These are phyloP conservation scores for Clonostachys solani DNA, from an alignment of 2,329 filamentous ascomycete genomes.

Conservation along the genomic window DNA sequence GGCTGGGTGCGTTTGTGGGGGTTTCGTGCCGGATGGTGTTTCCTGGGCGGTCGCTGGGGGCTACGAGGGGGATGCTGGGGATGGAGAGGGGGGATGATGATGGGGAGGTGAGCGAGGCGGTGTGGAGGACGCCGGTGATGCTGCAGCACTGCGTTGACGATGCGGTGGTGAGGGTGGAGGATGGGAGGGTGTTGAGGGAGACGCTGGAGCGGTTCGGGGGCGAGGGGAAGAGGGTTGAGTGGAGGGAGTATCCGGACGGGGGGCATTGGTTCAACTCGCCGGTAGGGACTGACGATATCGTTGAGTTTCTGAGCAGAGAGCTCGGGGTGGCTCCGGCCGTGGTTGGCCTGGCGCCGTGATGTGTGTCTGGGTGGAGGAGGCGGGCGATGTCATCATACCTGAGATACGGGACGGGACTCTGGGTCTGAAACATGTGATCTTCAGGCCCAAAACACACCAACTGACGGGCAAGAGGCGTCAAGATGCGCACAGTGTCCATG, in stretches of 20 bases:
- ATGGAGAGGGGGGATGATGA: background rate
- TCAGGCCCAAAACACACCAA: too few species aligned
- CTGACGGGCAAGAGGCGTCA: too few species aligned
- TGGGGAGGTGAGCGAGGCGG: conserved; percentile 8
- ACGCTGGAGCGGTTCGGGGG: conserved; percentile 28
- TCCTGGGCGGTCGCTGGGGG: conserved; percentile 16
- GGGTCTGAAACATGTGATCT: too few species aligned
- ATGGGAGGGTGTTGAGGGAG: conserved; percentile 27
- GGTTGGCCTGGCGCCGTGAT: too few species aligned
- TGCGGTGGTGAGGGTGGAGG: conserved; percentile 27
- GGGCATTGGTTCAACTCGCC: conserved; percentile 40
- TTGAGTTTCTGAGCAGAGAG: conserved; percentile 19
- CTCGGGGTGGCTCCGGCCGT: too few species aligned
- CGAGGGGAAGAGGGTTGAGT: conserved; percentile 17
- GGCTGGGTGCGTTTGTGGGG: conserved; percentile 27
- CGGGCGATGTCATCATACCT: too few species aligned
- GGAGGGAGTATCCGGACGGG: conserved; percentile 34
- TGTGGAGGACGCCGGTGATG: conserved; percentile 36
- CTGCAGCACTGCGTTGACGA: conserved; percentile 41
- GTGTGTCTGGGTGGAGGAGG: too few species aligned
- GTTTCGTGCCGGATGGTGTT: conserved; percentile 31
- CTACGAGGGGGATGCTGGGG: conserved; percentile 22
- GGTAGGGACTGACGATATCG: conserved; percentile 33
- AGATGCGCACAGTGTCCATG: too few species aligned
- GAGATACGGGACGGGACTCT: too few species aligned